phyloP scores from a whole-genome alignment of 176 grass and related monocot species.

The Pontederia crassipes region DNA sequence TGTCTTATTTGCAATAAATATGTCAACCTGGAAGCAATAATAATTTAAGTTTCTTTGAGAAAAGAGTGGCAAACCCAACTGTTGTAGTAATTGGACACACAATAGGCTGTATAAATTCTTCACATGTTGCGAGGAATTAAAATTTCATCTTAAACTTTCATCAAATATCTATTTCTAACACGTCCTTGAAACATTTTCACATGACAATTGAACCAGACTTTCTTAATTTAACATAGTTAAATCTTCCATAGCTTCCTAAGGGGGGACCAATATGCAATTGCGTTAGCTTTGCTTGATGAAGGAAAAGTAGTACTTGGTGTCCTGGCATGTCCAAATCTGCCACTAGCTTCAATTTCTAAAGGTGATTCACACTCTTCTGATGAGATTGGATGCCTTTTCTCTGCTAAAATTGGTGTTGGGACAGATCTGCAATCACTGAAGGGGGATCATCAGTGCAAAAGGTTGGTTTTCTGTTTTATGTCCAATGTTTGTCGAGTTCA shows the following conservation, averaged over 20 bases:
- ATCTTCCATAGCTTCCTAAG: conserved; percentile 71
- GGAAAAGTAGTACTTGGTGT: conserved; percentile 92
- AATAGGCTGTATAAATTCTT: too few species aligned
- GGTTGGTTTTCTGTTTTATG: conserved; percentile 22
- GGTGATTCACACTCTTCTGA: conserved; percentile 20
- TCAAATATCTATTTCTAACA: neutral
- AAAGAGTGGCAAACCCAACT: too few species aligned
- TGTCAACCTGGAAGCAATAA: too few species aligned
- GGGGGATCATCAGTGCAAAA: conserved; percentile 54
- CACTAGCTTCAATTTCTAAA: conserved; percentile 53
- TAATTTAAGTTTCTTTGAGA: too few species aligned
- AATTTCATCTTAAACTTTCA: neutral
- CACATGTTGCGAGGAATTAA: too few species aligned
- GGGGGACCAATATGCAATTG: conserved; percentile 97
- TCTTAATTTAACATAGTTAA: neutral
- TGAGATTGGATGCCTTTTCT: conserved; percentile 75
- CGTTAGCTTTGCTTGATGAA: conserved; percentile 84
- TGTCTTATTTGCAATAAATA: too few species aligned
- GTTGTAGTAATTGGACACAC: too few species aligned
- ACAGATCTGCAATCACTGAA: conserved; percentile 48
- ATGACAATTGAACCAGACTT: neutral
- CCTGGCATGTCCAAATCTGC: conserved; percentile 93
- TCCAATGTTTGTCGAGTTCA: conserved; percentile 7
- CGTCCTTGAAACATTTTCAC: too few species aligned
- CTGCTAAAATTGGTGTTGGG: conserved; percentile 66